phyloP scores from a whole-genome alignment of 345 rosid genomes.

The Lepidium sativum region DNA sequence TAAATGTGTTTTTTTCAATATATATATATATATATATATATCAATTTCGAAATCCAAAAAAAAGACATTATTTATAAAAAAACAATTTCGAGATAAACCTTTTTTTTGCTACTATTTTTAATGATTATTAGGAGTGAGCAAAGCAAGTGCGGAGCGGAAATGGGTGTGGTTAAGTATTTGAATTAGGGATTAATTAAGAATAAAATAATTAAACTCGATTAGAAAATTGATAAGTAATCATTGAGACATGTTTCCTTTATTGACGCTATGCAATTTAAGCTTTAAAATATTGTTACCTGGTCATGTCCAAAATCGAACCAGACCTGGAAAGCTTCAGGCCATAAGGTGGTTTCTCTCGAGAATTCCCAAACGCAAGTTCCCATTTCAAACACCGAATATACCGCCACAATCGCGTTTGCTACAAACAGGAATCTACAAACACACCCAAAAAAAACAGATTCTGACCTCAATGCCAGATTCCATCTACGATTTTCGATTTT shows the following conservation, averaged over 20 bases:
- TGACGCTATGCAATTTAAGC: neutral
- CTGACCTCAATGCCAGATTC: constrained; percentile 2
- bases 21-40: no score
- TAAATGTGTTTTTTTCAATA: no score
- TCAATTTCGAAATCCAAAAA: no score
- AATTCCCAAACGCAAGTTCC: constrained; percentile 82
- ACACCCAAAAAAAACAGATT: neutral
- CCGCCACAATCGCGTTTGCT: constrained; percentile 73
- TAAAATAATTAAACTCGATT: neutral
- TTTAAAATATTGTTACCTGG: constrained; percentile 43
- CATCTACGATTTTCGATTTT: neutral
- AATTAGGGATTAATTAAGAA: neutral
- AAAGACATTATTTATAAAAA: no score
- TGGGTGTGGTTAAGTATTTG: neutral
- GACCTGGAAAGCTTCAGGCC: constrained; percentile 79
- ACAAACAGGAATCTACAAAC: constrained; percentile 57
- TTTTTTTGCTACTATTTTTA: no score
- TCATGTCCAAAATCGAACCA: constrained; percentile 99
- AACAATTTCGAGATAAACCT: no score
- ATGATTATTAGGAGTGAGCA: no score
- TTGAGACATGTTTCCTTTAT: constrained; percentile 10
- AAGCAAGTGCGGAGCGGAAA: neutral
- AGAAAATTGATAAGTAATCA: constrained; percentile 10
- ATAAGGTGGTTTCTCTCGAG: constrained; percentile 53
- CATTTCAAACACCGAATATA: constrained; percentile 80